Evolutionary conservation across 2,329 filamentous ascomycete species (phyloP), one percentile per base, ranked within the genome.

Genomic region (Lizonia empirigonia): DNA sequence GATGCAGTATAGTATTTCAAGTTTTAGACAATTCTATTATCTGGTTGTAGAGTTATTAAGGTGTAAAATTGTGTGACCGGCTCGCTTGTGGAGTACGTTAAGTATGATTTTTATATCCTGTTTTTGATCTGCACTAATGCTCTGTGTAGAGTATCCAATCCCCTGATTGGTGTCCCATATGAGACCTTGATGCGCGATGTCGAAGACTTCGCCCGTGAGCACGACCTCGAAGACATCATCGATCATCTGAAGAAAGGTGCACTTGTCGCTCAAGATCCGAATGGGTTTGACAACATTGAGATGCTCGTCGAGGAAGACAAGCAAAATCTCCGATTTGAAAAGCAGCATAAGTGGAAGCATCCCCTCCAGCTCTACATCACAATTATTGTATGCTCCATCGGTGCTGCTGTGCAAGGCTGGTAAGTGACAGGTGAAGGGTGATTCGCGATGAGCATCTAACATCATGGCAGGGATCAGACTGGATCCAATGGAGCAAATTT

Each of bases 241-340:
- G 36, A 37, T 12, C 51, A 55, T 29, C 42, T 90, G 34, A 78
- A 82, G 50, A 60, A 58, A 29, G 58, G 56, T 20, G 89, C 88
- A 2, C 76, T 91, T 9, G 81, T 91, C 12, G 89, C 89, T 1
- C 87, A 89, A 70, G 82, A 85, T 60, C 87, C 87, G 0, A 74
- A 75, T 15, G 77, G 78, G 22, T 88, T 80, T 66, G 85, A 89
- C 47, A 74, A 80, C 15, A 80, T 90, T 41, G 75, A 82, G 44
- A 80, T 82, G 10, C 78, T 91, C 2, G 74, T 78, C 48, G 79
- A 85, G n/a, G 75, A 77, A 2, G 86, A 88, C 61, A 81, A 84
- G 49, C 72, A 80, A 8, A 77, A 76, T 10, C 76, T 92, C n/a
- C 75, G 75, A 16, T 74, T 83, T 37, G 87, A 90, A 67, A 76